These are phyloP conservation scores for Lactifluus subvellereus DNA, from an alignment of 768 basidiomycete species.

Conservation along the genomic window DNA sequence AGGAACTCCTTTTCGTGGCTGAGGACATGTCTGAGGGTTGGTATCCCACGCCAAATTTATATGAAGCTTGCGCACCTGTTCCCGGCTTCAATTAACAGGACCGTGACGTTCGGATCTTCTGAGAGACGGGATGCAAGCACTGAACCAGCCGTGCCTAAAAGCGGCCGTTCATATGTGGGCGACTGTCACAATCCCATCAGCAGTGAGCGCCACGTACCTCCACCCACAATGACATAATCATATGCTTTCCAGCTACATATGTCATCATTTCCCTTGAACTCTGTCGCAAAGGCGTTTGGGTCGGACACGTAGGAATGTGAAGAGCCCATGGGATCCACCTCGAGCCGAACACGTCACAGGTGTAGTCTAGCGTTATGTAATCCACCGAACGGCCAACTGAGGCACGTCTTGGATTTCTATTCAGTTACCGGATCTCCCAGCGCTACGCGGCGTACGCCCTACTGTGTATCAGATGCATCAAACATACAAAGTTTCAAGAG, in stretches of 20 bases:
- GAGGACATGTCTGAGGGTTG: not conserved
- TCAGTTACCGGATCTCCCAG: too few relatives aligned
- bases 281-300: slow-evolving; percentile 15
- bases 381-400: too few relatives aligned
- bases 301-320: slow-evolving; percentile 20
- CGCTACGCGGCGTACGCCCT: too few relatives aligned
- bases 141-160: slow-evolving; percentile 54
- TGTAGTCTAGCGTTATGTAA: too few relatives aligned
- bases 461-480: too few relatives aligned
- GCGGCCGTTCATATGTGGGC: not conserved
- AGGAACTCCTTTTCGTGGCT: slow-evolving; percentile 16
- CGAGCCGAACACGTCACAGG: too few relatives aligned
- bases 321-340: slow-evolving; percentile 12
- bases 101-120: slow-evolving; percentile 48
- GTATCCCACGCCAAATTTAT: not conserved
- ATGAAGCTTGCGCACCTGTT: slow-evolving; percentile 40
- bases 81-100: slow-evolving; percentile 57
- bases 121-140: slow-evolving; percentile 54
- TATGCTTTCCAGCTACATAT: slow-evolving; percentile 27
- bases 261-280: slow-evolving; percentile 2
- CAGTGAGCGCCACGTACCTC: slow-evolving; percentile 28
- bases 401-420: too few relatives aligned
- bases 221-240: slow-evolving; percentile 37
- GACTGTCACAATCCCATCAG: not conserved
- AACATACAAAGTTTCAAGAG: too few relatives aligned